Conservation (phyloP, 306 rosid genomes). For the Rubus idaeus region DNA sequence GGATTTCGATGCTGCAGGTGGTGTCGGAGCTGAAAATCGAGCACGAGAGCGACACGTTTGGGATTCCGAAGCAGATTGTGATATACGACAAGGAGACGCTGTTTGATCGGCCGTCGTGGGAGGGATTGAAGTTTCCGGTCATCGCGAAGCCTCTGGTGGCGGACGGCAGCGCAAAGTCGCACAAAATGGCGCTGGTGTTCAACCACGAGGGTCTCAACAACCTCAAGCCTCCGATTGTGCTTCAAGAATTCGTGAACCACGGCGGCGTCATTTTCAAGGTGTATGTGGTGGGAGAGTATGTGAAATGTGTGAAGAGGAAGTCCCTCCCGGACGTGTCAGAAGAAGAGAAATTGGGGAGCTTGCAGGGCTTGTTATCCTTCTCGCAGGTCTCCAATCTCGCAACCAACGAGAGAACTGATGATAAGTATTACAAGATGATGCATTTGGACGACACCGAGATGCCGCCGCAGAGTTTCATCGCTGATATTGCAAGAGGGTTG, state of each 20-base stretch:
- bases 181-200: conserved; percentile 78
- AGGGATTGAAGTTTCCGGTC: conserved; percentile 71
- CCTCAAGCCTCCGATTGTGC: conserved; percentile 79
- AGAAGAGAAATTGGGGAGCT: conserved; percentile 58
- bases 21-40: conserved; percentile 72
- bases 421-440: conserved; percentile 72
- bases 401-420: conserved; percentile 52
- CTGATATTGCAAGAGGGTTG: conserved; percentile 66
- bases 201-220: conserved; percentile 55
- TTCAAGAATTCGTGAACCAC: conserved; percentile 88
- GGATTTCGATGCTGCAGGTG: conserved; percentile 92
- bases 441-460: conserved; percentile 71
- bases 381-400: conserved; percentile 83
- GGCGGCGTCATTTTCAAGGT: conserved; percentile 96
- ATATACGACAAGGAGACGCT: conserved; percentile 75
- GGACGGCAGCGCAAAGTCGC: conserved; percentile 89
- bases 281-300: conserved; percentile 72
- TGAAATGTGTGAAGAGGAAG: conserved; percentile 79
- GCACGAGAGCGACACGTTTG: conserved; percentile 55
- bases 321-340: conserved; percentile 83
- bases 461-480: conserved; percentile 71
- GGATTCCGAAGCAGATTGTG: conserved; percentile 89
- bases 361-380: conserved; percentile 60
- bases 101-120: conserved; percentile 56
- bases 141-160: conserved; percentile 86